Base-by-base conservation (phyloP, 352 stramenopile genomes). In the Globisporangium okanoganense region DNA sequence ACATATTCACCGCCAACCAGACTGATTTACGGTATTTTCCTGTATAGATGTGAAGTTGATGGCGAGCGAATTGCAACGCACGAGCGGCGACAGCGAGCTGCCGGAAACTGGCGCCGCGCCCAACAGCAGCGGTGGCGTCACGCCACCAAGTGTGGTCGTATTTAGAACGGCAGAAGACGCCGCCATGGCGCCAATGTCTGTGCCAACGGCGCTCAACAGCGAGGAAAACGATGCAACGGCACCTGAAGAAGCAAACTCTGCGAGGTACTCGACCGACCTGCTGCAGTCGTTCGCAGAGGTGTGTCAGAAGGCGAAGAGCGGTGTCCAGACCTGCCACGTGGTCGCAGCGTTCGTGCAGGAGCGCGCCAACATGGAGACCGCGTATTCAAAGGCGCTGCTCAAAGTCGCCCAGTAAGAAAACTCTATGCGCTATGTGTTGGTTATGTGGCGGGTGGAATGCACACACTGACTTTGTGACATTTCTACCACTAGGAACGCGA, bases 261-360 rank as follows among this genome's bases (percentile, higher is more conserved):
- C 22, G 29, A 43, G 67, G 18, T 92, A 94, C 67, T 79, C 80
- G n/a, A 72, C 73, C n/a, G 82, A 94, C 31, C 79, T 92, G 18
- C 79, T 85, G 50, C 62, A 76, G 43, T 71, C 85, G 33, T 94
- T 94, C 48, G 55, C 71, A 5, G 78, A 72, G 56, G 85, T 94
- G 49, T 89, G 79, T 51, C 72, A 85, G 59, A 90, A 90, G 58
- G 82, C 80, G 50, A 92, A 88, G 64, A 82, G 70, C 68, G 82
- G 85, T 54, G 81, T 87, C 5, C 82, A 91, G 66, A 75, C 83
- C 22, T 94, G 82, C 62, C 82, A 92, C 31, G 81, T 78, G 49
- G 69, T 94, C 33, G 75, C 81, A 13, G 64, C 56, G 16, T 86
- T 92, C 50, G 69, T 92, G 1, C 71, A 76, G 2, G 85, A 92